Base-by-base conservation (phyloP, 495 filamentous ascomycete genomes). In the Aspergillus affinis region DNA sequence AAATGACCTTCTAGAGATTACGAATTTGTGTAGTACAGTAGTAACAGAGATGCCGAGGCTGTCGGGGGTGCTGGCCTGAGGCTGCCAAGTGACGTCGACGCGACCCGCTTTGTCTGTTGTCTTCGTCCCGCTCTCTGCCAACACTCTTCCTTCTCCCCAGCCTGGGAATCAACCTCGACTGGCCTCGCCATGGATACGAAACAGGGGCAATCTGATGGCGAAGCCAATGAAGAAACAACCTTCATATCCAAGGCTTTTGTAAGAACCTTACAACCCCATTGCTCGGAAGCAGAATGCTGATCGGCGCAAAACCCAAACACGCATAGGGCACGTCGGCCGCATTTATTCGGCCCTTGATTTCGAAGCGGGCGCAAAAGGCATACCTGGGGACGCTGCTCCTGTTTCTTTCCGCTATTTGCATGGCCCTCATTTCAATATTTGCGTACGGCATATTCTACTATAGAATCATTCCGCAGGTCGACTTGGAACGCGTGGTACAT, bases 381-480 rank as follows among this genome's bases (percentile, higher is more conserved):
- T 93, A 96, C 67, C 69, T 96, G 48, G 85, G 83, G 65, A 84
- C 84, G n/a, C 61, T 84, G 12, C 75, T 96, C 26, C 82, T 92
- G 65, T 66, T 84, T 53, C 66, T 76, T 26, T 81, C 87, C 1
- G 83, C 81, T 13, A 29, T 83, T 8, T 64, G 82, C 41, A 80
- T 97, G 46, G 69, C 90, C 29, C 82, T 75, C 19, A 69, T 90
- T 20, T 86, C 91, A 2, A 77, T 81, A 2, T 54, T 87, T 21
- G 87, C 86, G 6, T 96, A 96, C 69, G 75, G 81, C 18, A 65
- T 90, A 9, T 94, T 97, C 71, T 97, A 97, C 78, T 80, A 84
- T 69, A 83, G 83, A 60, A 92, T 90, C 71, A 86, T 98, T 32
- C 94, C 94, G 0, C 85, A 88, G 48, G 75, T 86, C 36, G 81